A percentile compares a stretch with the other conserved stretches of the same genome.
phyloP scores from a whole-genome alignment of 2,329 filamentous ascomycete species.

The Colletotrichum brevisporum region DNA sequence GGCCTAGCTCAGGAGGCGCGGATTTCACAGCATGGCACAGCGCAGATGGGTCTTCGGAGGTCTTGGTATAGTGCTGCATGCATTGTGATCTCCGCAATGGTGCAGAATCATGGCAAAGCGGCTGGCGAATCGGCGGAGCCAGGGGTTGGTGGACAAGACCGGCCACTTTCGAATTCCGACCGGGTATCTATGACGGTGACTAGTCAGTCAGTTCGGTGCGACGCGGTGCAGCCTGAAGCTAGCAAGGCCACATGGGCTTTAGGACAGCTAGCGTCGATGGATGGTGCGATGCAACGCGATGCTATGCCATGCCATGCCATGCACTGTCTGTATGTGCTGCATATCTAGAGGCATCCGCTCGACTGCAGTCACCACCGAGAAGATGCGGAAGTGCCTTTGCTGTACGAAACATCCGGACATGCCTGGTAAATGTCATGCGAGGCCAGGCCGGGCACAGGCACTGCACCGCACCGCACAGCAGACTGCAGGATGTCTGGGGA shows the following conservation, averaged over 20 bases:
- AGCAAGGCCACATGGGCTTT: constrained; percentile 38
- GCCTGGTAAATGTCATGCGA: too few species aligned
- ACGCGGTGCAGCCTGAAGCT: constrained; percentile 14
- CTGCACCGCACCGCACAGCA: not conserved
- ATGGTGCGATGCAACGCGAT: constrained; percentile 28
- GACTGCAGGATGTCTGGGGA: constrained; percentile 10
- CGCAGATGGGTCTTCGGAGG: constrained; percentile 26
- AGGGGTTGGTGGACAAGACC: constrained; percentile 15
- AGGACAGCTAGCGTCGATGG: constrained; percentile 29
- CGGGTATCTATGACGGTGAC: constrained; percentile 32
- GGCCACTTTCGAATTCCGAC: constrained; percentile 19
- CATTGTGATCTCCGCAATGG: constrained; percentile 37
- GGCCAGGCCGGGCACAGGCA: too few species aligned
- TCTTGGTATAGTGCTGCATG: constrained; percentile 32
- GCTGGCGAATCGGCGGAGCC: constrained; percentile 29
- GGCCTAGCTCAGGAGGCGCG: constrained; percentile 37
- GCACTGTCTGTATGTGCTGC: constrained; percentile 33
- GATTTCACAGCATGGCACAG: constrained; percentile 24
- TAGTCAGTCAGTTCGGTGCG: constrained; percentile 32
- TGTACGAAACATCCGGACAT: too few species aligned
- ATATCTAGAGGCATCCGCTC: constrained; percentile 26
- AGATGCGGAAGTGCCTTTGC: not conserved
- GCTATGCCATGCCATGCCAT: constrained; percentile 25
- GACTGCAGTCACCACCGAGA: constrained; percentile 23
- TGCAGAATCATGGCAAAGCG: constrained; percentile 36